These are phyloP conservation scores for Fusarium compactum DNA, from an alignment of 2,329 filamentous ascomycete genomes.

Conservation along the genomic window DNA sequence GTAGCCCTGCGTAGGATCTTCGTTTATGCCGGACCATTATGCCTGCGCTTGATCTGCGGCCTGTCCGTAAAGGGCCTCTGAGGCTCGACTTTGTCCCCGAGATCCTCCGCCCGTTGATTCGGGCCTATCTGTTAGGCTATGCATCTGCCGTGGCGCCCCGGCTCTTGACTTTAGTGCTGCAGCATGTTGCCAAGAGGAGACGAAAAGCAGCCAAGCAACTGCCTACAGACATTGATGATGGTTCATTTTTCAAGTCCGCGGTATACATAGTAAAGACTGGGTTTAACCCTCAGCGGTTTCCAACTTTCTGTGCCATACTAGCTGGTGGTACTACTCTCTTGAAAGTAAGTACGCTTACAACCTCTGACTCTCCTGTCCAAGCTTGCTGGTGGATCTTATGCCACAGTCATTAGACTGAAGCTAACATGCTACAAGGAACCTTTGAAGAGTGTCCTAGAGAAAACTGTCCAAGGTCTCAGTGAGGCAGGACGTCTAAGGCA, in stretches of 20 bases:
- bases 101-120: constrained; percentile 65
- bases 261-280: constrained; percentile 62
- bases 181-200: constrained; percentile 59
- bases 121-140: constrained; percentile 72
- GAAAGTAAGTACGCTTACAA: constrained; percentile 58
- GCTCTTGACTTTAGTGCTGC: constrained; percentile 65
- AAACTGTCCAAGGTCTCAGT: constrained; percentile 42
- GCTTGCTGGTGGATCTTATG: not conserved
- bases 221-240: constrained; percentile 46
- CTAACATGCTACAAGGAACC: constrained; percentile 46
- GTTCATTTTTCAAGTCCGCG: constrained; percentile 51
- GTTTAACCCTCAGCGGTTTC: constrained; percentile 68
- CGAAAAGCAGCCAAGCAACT: constrained; percentile 43
- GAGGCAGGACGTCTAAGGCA: constrained; percentile 47
- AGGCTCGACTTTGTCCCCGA: constrained; percentile 58
- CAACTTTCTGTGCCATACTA: constrained; percentile 71
- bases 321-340: constrained; percentile 71
- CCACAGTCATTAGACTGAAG: constrained; percentile 8
- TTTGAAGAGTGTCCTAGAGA: constrained; percentile 48
- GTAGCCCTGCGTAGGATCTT: constrained; percentile 36
- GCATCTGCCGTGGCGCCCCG: constrained; percentile 69
- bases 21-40: constrained; percentile 36
- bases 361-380: not conserved
- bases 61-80: constrained; percentile 37
- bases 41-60: constrained; percentile 29